Evolutionary conservation across 495 filamentous ascomycete genomes (phyloP), one percentile per base, ranked within the genome.

Genomic region (Aspergillus nanangensis): DNA sequence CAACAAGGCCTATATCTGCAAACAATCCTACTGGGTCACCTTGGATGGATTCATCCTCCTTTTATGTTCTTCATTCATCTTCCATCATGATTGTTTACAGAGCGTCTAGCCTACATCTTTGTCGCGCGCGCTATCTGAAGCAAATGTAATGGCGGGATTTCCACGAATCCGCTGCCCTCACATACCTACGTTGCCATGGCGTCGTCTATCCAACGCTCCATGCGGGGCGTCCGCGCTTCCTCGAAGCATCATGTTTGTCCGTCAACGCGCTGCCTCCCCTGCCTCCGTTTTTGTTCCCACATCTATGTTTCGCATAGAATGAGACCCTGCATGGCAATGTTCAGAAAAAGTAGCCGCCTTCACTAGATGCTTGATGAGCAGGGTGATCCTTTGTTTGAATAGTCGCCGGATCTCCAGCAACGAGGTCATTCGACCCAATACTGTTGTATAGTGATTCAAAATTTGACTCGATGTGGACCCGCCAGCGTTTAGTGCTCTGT

Each of bases 61-160:
- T n/a, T n/a, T n/a, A n/a, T n/a, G n/a, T n/a, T n/a, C n/a, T n/a
- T n/a, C n/a, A n/a, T n/a, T n/a, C n/a, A n/a, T n/a, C n/a, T n/a
- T n/a, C n/a, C n/a, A n/a, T n/a, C n/a, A n/a, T n/a, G n/a, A n/a
- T n/a, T n/a, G n/a, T n/a, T n/a, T n/a, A n/a, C n/a, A n/a, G n/a
- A n/a, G n/a, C n/a, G n/a, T n/a, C n/a, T n/a, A n/a, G n/a, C n/a
- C n/a, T n/a, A n/a, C n/a, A n/a, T n/a, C n/a, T n/a, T n/a, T n/a
- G n/a, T n/a, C n/a, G n/a, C 22, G 39, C 39, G 39, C 39, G 39
- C 39, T 13, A 41, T 41, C 39, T 41, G 39, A 41, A 29, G 39
- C 39, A 41, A 10, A 14, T 18, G 11, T 23, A 14, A 37, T 29
- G 19, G 19, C n/a, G 5, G 14, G 21, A 5, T 17, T 41, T 31